Evolutionary conservation across 306 rosid species (phyloP).

Genomic region (Rubus idaeus): DNA sequence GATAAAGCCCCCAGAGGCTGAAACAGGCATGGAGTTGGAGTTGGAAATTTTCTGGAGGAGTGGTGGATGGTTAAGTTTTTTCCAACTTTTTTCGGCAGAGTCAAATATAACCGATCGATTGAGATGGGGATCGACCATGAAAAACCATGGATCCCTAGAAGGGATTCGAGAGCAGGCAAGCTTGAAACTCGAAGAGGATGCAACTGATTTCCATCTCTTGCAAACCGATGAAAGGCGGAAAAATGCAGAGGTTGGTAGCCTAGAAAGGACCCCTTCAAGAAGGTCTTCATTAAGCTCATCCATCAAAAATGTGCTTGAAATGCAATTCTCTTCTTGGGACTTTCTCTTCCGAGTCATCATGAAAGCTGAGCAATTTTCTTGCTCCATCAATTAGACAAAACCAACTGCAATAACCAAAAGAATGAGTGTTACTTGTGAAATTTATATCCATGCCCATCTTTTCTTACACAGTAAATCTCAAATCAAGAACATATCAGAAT

Average conservation of each 20-base stretch:
- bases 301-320: slow-evolving; percentile 41
- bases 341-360: slow-evolving; percentile 64
- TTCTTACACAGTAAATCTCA: slow-evolving; percentile 8
- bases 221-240: slow-evolving; percentile 79
- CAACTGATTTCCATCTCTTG: slow-evolving; percentile 89
- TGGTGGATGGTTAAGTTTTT: slow-evolving; percentile 51
- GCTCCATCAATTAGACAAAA: slow-evolving; percentile 49
- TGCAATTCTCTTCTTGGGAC: slow-evolving; percentile 37
- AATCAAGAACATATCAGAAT: background rate
- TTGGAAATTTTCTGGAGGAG: slow-evolving; percentile 40
- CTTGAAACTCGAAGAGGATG: slow-evolving; percentile 74
- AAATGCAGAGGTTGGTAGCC: slow-evolving; percentile 86
- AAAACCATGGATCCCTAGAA: slow-evolving; percentile 81
- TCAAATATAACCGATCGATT: slow-evolving; percentile 65
- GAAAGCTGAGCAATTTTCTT: slow-evolving; percentile 20
- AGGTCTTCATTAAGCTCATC: slow-evolving; percentile 89
- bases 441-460: background rate
- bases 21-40: slow-evolving; percentile 70
- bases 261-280: slow-evolving; percentile 76
- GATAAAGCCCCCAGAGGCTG: slow-evolving; percentile 82
- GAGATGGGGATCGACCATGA: slow-evolving; percentile 76
- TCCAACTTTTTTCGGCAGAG: slow-evolving; percentile 73
- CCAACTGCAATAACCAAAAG: slow-evolving; percentile 40
- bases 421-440: slow-evolving; percentile 12
- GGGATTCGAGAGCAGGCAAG: slow-evolving; percentile 75